Base-by-base conservation (phyloP, 2,329 filamentous ascomycete genomes). In the Xylaria sp. region DNA sequence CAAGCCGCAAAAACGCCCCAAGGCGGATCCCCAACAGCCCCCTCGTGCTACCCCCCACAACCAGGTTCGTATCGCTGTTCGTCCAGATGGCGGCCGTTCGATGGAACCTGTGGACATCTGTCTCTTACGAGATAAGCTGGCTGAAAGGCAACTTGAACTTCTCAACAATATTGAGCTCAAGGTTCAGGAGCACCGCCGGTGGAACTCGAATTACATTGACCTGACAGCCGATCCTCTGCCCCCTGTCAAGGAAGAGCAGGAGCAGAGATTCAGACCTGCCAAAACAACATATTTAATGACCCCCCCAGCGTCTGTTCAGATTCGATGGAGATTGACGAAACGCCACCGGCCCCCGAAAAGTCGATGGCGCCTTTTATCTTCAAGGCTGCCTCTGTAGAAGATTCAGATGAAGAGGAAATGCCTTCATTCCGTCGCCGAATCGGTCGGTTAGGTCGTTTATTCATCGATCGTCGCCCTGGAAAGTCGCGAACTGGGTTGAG, bases 191-290 rank as follows among this genome's bases (percentile, higher is more conserved):
- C 94, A 97, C 78, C 87, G 90, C 70, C 89, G 91, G 75, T 97
- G 94, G 93, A 97, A 97, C 78, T 85, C 91, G 71, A 90, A 92
- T 73, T 93, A 92, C 80, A 86, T 96, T 71, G 94, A 98, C 79
- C 84, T 93, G 74, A 97, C 94, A 65, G 88, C 89, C 79, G 89
- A 89, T 68, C 93, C 94, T 53, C 85, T 98, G 68, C 92, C 91
- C 53, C 93, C 93, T 21, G 87, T 92, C 45, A 83, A 87, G 72
- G 89, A 92, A 62, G 82, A 86, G 68, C 82, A 82, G 69, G 84
- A 89, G 66, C 78, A 83, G 61, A 85, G 85, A 67, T 94, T 92
- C 81, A 85, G 90, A 66, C 86, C 87, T 49, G 91, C 87, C 50
- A 91, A 89, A 73, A 88, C 89, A 45, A 88, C 91, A 73, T 90